Evolutionary conservation across 257 asterid species (phyloP).

Genomic region (Voacanga thouarsii): DNA sequence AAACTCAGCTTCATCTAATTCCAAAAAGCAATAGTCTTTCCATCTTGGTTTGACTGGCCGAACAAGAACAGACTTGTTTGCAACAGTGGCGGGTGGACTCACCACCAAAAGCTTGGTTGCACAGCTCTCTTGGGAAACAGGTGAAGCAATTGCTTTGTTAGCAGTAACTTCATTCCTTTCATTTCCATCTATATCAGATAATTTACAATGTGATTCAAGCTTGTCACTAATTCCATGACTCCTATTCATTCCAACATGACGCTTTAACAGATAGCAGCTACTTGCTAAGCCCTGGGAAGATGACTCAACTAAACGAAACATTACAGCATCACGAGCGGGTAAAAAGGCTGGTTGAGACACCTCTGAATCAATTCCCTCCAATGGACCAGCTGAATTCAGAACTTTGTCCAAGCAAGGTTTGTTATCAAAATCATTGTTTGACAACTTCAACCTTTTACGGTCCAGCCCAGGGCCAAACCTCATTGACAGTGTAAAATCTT

Average conservation of each 20-base stretch:
- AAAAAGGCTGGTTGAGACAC: constrained; percentile 31
- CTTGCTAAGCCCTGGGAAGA: constrained; percentile 59
- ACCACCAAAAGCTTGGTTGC: constrained; percentile 57
- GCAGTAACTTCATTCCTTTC: constrained; percentile 45
- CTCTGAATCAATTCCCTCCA: constrained; percentile 38
- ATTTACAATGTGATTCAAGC: constrained; percentile 33
- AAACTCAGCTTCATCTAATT: constrained; percentile 67
- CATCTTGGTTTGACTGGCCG: constrained; percentile 70
- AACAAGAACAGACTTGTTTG: constrained; percentile 33
- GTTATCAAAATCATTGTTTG: constrained; percentile 38
- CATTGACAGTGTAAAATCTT: constrained; percentile 29
- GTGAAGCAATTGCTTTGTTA: constrained; percentile 53
- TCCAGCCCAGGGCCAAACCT: constrained; percentile 29
- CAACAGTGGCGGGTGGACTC: constrained; percentile 37
- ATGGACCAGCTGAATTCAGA: constrained; percentile 39
- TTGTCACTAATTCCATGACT: constrained; percentile 36
- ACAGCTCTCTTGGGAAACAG: constrained; percentile 86
- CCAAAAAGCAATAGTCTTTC: constrained; percentile 85
- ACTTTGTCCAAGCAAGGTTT: constrained; percentile 35
- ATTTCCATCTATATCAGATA: constrained; percentile 39
- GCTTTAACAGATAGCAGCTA: constrained; percentile 47
- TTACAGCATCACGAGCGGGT: constrained; percentile 33
- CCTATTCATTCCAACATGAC: constrained; percentile 28
- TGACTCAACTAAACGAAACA: constrained; percentile 70
- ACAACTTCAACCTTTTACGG: constrained; percentile 26